A percentile compares a stretch with the other conserved stretches of the same genome.
Evolutionary conservation across 2,329 filamentous ascomycete genomes (phyloP).

Genomic region (Hymenoscyphus albidus): DNA sequence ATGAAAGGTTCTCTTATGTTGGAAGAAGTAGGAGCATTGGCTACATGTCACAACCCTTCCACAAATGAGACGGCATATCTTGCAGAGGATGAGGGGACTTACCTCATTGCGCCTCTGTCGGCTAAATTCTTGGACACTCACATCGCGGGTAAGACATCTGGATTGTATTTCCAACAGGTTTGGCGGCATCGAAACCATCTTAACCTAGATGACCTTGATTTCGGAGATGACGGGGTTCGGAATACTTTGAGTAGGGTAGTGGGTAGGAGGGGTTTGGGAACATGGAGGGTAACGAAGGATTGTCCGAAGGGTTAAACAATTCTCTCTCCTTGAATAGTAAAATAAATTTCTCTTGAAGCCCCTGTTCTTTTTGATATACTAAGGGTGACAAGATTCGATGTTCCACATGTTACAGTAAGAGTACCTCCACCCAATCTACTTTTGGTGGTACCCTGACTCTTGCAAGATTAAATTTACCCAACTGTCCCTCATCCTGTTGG

Average conservation of each 20-base stretch:
- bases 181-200: slow-evolving; percentile 67
- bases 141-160: slow-evolving; percentile 44
- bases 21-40: slow-evolving; percentile 52
- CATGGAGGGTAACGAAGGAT: slow-evolving; percentile 58
- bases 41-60: slow-evolving; percentile 58
- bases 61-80: slow-evolving; percentile 52
- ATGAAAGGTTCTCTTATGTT: slow-evolving; percentile 59
- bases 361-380: not conserved
- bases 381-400: not conserved
- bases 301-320: slow-evolving; percentile 12
- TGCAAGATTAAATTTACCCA: no score
- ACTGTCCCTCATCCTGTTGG: no score
- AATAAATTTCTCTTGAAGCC: not conserved
- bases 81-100: slow-evolving; percentile 60
- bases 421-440: no score
- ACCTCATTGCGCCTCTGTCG: slow-evolving; percentile 70
- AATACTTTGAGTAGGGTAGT: slow-evolving; percentile 65
- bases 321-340: not conserved
- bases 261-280: slow-evolving; percentile 57
- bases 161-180: slow-evolving; percentile 62
- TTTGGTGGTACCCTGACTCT: no score
- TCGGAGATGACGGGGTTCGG: slow-evolving; percentile 72
- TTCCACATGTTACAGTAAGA: not conserved
- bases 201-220: slow-evolving; percentile 77
- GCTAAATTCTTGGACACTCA: slow-evolving; percentile 66